Evolutionary conservation across 805 yeast genomes (phyloP).

Genomic region (Schwanniomyces sp.): DNA sequence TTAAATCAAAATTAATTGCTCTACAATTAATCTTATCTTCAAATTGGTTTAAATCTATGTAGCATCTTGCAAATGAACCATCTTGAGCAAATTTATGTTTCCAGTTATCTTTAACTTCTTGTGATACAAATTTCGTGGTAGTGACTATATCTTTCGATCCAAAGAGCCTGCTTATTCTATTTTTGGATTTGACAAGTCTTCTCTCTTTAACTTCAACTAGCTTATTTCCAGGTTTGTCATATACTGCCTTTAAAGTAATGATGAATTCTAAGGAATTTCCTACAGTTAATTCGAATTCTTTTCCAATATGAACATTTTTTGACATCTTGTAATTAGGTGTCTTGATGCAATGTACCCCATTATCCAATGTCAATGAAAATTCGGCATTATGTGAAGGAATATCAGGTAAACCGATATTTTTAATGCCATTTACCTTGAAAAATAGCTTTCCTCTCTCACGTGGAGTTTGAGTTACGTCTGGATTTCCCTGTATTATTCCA

Average conservation of each 20-base stretch:
- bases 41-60: slow-evolving; percentile 60
- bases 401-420: slow-evolving; percentile 49
- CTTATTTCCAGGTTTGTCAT: slow-evolving; percentile 49
- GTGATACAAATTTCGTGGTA: slow-evolving; percentile 52
- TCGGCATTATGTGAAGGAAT: slow-evolving; percentile 44
- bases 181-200: slow-evolving; percentile 45
- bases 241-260: slow-evolving; percentile 69
- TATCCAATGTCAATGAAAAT: slow-evolving; percentile 63
- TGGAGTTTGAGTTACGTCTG: not conserved
- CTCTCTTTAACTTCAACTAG: slow-evolving; percentile 62
- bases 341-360: slow-evolving; percentile 76
- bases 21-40: slow-evolving; percentile 56
- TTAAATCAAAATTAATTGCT: slow-evolving; percentile 51
- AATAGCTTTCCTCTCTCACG: slow-evolving; percentile 56
- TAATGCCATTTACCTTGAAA: slow-evolving; percentile 47
- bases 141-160: slow-evolving; percentile 49
- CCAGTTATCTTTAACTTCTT: slow-evolving; percentile 59
- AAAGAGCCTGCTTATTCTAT: slow-evolving; percentile 46
- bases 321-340: slow-evolving; percentile 53
- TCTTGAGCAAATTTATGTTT: slow-evolving; percentile 68
- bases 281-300: slow-evolving; percentile 78
- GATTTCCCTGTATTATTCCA: not conserved
- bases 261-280: slow-evolving; percentile 61
- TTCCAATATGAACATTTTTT: slow-evolving; percentile 45
- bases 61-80: slow-evolving; percentile 86